phyloP scores from a whole-genome alignment of 2,329 filamentous ascomycete genomes.

The Pseudogymnoascus sp. region DNA sequence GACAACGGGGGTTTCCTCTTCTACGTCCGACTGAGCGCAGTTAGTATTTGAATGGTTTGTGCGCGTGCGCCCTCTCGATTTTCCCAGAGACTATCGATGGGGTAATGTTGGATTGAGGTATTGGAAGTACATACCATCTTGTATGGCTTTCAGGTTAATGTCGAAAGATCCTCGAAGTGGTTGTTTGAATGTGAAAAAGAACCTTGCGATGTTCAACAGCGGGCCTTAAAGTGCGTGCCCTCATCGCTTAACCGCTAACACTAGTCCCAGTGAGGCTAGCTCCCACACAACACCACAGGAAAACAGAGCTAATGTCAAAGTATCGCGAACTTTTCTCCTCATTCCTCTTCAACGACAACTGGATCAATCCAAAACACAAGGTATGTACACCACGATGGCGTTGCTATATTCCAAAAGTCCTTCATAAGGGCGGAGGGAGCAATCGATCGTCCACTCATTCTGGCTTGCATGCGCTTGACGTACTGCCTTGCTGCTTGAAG shows the following conservation, averaged over 20 bases:
- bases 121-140: constrained; percentile 49
- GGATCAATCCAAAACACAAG: not conserved
- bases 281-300: constrained; percentile 1
- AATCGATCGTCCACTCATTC: constrained; percentile 42
- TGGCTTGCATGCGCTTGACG: constrained; percentile 12
- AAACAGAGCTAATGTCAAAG: constrained; percentile 3
- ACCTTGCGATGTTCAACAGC: constrained; percentile 10
- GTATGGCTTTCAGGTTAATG: constrained; percentile 43
- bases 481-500: constrained; percentile 21
- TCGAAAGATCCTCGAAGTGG: constrained; percentile 64
- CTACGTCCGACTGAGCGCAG: constrained; percentile 86
- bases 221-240: constrained; percentile 10
- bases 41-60: constrained; percentile 10
- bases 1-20: constrained; percentile 91
- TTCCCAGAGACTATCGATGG: constrained; percentile 5
- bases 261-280: not conserved
- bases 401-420: constrained; percentile 18
- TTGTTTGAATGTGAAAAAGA: constrained; percentile 3
- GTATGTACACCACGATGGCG: constrained; percentile 1
- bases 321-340: constrained; percentile 3
- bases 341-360: constrained; percentile 9
- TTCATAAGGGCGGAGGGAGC: constrained; percentile 39
- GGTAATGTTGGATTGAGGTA: constrained; percentile 4
- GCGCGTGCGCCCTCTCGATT: not conserved
- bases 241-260: not conserved